A percentile compares a stretch with the other conserved stretches of the same genome.
Evolutionary conservation across 768 basidiomycete genomes (phyloP).

Genomic region (Brasilioporus rufonigricans): DNA sequence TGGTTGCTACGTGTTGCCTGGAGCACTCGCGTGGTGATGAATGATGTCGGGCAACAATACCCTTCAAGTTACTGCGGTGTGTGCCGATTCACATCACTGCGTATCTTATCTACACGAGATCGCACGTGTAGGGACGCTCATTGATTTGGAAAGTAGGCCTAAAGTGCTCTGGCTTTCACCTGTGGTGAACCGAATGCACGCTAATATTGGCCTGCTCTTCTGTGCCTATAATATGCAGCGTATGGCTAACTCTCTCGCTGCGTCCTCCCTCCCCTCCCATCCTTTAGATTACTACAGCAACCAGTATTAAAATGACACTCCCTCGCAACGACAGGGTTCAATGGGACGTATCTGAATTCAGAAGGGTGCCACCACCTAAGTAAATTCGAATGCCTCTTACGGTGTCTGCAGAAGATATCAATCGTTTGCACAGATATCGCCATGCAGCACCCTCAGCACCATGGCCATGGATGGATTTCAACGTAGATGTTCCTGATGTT

Average conservation of each 20-base stretch:
- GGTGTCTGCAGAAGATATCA: not conserved
- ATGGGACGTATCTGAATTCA: constrained; percentile 14
- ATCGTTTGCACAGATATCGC: constrained; percentile 32
- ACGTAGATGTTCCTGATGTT: constrained; percentile 20
- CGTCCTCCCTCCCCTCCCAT: not conserved
- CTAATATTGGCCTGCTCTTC: not conserved
- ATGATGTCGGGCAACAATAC: not conserved
- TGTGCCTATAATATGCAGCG: constrained; percentile 5
- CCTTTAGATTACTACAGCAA: constrained; percentile 13
- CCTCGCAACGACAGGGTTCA: not conserved
- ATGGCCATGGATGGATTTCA: constrained; percentile 43
- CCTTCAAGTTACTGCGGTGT: not conserved
- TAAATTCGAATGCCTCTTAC: not conserved
- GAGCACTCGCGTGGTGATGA: not conserved
- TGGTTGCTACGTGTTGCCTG: too few species aligned
- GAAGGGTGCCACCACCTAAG: constrained; percentile 27
- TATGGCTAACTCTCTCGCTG: constrained; percentile 1
- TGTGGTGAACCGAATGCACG: not conserved
- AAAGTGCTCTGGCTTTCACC: not conserved
- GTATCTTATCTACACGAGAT: not conserved
- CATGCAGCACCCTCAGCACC: constrained; percentile 40
- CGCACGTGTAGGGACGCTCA: constrained; percentile 7
- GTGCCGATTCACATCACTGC: not conserved
- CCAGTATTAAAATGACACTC: constrained; percentile 4
- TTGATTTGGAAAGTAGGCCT: not conserved